These are phyloP conservation scores for Spiromastix sp. DNA, from an alignment of 2,329 filamentous ascomycete genomes.

Conservation along the genomic window DNA sequence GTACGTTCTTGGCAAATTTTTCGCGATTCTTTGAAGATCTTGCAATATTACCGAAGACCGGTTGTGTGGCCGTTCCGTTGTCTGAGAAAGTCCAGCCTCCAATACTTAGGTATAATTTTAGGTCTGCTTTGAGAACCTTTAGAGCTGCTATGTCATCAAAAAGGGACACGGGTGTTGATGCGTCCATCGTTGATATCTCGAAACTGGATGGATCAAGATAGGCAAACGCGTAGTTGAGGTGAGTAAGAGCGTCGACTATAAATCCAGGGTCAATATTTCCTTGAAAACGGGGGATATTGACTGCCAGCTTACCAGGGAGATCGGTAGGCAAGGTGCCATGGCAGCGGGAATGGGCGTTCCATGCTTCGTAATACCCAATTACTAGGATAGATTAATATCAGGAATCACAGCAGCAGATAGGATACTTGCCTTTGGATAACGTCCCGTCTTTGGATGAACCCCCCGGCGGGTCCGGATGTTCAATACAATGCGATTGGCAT, in stretches of 20 bases:
- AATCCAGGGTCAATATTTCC: conserved; percentile 9
- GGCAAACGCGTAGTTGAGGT: conserved; percentile 32
- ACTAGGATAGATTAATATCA: conserved; percentile 1
- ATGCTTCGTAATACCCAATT: conserved; percentile 28
- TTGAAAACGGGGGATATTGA: conserved; percentile 4
- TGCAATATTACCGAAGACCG: conserved; percentile 9
- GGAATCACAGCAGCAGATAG: not conserved
- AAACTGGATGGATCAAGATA: conserved; percentile 29
- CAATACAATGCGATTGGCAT: conserved; percentile 7
- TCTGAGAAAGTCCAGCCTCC: conserved; percentile 12
- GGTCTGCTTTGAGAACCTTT: conserved; percentile 18
- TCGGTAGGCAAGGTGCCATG: conserved; percentile 4
- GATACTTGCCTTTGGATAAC: not conserved
- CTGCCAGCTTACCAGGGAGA: conserved; percentile 2
- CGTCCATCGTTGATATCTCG: conserved; percentile 18
- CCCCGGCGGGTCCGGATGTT: not conserved
- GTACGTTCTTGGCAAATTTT: conserved; percentile 9
- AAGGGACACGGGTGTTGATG: conserved; percentile 9
- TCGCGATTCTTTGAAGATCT: not conserved
- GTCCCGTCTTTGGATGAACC: not conserved
- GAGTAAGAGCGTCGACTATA: conserved; percentile 9
- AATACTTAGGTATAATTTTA: conserved; percentile 24
- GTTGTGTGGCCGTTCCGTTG: conserved; percentile 7
- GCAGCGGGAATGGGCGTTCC: conserved; percentile 15
- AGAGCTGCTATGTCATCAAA: conserved; percentile 21